Evolutionary conservation across 805 yeast genomes (phyloP), one percentile per base, ranked within the genome.

Genomic region (Yarrowia yakushimensis): DNA sequence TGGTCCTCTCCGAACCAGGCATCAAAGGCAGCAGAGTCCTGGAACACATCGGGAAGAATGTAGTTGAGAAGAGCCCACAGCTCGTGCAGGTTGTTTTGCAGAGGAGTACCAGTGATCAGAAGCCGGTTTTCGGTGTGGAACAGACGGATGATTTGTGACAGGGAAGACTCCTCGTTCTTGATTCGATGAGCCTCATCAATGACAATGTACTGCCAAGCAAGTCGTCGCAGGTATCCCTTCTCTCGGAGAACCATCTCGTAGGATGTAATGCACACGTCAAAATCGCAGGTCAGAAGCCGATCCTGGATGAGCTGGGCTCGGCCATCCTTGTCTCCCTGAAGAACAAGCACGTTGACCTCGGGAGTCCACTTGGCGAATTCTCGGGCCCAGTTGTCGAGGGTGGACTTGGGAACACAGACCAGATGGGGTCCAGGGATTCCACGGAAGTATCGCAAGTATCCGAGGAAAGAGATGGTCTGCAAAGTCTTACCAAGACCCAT

Each of bases 401-500:
- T 93, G 0, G 97, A 90, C 72, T 94, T 94, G 11, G 99, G 99
- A 1, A 92, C 98, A 65, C 93, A 87, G 15, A 94, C 84, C 41
- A 94, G 82, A 71, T 87, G 90, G 0, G 99, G 99, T 0, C 99
- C 99, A 66, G 86, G 88, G 11, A 91, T 81, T 25, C 83, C 81
- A 67, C 84, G 85, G 62, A 85, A 78, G 70, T 88, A 90, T 65
- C 97, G 79, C 62, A 93, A 75, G 72, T 88, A 90, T 0, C 97
- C 97, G 46, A 93, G 77, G 69, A 93, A 94, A 0, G 98, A 85
- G 52, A 93, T 92, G 1, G 98, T 92, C 75, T 93, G 99, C 60
- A 93, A 77, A 3, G 99, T 93, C 74, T 93, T 93, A 62, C 99
- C 99, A 27, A 93, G 79, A 1, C 99, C 99, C 99, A 94, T 93